phyloP scores from a whole-genome alignment of 1,284 basidiomycete species.

The Stygiomarasmius scandens region DNA sequence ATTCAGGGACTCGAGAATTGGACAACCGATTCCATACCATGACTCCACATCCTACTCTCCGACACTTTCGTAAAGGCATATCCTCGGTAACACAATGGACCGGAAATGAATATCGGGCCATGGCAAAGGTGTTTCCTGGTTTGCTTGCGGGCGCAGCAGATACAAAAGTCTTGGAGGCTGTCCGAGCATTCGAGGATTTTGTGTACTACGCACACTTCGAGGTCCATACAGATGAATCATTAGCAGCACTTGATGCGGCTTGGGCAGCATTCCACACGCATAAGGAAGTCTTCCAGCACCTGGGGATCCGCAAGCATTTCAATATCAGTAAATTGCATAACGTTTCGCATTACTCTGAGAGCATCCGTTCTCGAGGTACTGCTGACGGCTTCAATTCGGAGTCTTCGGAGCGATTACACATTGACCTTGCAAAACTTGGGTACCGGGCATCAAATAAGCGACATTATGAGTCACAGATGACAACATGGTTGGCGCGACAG shows the following conservation, averaged over 20 bases:
- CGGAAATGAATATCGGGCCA: conserved; percentile 20
- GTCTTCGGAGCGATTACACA: background rate
- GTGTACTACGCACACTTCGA: conserved; percentile 14
- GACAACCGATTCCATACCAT: conserved; percentile 12
- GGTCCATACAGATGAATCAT: background rate
- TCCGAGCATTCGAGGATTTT: too few relatives aligned
- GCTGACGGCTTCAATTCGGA: too few relatives aligned
- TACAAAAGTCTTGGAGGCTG: conserved; percentile 11
- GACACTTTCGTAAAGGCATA: conserved; percentile 20
- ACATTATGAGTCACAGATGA: conserved; percentile 7
- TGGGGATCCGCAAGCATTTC: background rate
- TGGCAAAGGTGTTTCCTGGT: conserved; percentile 20
- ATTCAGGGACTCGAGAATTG: conserved; percentile 17
- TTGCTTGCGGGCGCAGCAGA: conserved; percentile 16
- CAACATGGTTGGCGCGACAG: too few relatives aligned
- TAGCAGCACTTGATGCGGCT: too few relatives aligned
- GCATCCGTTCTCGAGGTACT: too few relatives aligned
- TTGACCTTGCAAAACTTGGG: conserved; percentile 1
- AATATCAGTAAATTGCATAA: background rate
- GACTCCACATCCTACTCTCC: too few relatives aligned
- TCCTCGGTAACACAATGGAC: conserved; percentile 21
- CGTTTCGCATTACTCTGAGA: too few relatives aligned
- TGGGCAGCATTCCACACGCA: background rate
- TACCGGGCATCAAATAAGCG: conserved; percentile 7
- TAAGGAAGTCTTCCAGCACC: background rate